Evolutionary conservation across 1,284 basidiomycete genomes (phyloP).

Genomic region (Austroboletus rostrupii): DNA sequence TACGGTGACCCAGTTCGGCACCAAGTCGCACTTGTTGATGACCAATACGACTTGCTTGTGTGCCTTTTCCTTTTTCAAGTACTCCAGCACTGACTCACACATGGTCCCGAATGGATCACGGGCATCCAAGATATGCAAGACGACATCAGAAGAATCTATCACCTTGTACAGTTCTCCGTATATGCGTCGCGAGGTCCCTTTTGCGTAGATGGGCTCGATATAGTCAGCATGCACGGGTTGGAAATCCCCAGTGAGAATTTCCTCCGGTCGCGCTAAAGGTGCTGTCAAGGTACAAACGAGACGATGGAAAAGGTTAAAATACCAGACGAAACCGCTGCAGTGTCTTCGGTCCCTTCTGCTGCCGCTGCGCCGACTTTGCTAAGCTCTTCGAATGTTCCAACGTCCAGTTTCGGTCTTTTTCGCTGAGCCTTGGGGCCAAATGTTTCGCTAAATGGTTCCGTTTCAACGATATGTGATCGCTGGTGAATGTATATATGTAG

Average conservation of each 20-base stretch:
- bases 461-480: slow-evolving; percentile 89
- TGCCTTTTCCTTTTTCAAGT: slow-evolving; percentile 92
- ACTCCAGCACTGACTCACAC: slow-evolving; percentile 93
- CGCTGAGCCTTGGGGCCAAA: slow-evolving; percentile 94
- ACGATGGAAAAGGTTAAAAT: background rate
- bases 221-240: slow-evolving; percentile 68
- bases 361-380: slow-evolving; percentile 59
- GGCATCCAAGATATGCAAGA: slow-evolving; percentile 95
- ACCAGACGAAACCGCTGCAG: slow-evolving; percentile 15
- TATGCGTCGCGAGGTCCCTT: slow-evolving; percentile 91
- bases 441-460: slow-evolving; percentile 87
- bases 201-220: slow-evolving; percentile 85
- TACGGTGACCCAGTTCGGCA: slow-evolving; percentile 98
- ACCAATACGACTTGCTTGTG: slow-evolving; percentile 97
- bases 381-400: slow-evolving; percentile 85
- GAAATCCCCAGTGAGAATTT: slow-evolving; percentile 25
- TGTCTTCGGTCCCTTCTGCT: slow-evolving; percentile 14
- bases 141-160: slow-evolving; percentile 96
- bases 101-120: slow-evolving; percentile 96
- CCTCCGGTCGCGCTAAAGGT: slow-evolving; percentile 10
- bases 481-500: slow-evolving; percentile 30
- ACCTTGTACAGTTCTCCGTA: slow-evolving; percentile 99
- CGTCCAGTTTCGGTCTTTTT: slow-evolving; percentile 81
- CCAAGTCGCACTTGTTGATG: slow-evolving; percentile 98
- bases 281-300: slow-evolving; percentile 21